Evolutionary conservation across 2,329 filamentous ascomycete genomes (phyloP).

Genomic region (Cordyceps fumosorosea): DNA sequence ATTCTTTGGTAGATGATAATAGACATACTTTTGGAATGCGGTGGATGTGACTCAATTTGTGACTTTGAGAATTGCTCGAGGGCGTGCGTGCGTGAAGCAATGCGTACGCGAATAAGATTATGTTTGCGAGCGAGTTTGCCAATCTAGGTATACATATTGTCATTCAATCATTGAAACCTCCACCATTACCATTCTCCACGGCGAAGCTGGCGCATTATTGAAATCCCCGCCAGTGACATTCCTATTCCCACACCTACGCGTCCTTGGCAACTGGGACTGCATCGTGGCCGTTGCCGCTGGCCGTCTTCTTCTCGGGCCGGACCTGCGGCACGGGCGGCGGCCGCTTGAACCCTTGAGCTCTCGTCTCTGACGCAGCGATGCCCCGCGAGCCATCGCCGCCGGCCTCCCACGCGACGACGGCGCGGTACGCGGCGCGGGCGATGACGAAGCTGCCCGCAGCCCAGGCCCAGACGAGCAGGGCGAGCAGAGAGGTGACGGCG

Average conservation of each 20-base stretch:
- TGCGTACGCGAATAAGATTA: background rate
- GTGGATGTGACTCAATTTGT: background rate
- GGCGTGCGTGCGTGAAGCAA: no score
- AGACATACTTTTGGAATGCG: background rate
- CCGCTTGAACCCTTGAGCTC: background rate
- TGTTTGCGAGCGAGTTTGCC: background rate
- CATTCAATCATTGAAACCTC: background rate
- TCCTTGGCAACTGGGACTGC: background rate
- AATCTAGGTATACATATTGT: background rate
- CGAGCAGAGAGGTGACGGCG: conserved; percentile 57
- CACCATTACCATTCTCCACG: background rate
- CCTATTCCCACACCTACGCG: background rate
- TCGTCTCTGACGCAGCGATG: background rate
- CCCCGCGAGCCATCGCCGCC: no score
- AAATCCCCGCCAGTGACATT: background rate
- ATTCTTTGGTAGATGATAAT: conserved; percentile 7
- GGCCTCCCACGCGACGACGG: conserved; percentile 20
- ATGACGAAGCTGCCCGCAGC: conserved; percentile 52
- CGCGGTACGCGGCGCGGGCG: conserved; percentile 40
- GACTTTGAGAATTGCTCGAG: background rate
- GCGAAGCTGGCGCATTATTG: background rate
- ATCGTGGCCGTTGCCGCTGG: background rate
- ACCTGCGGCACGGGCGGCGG: conserved; percentile 1
- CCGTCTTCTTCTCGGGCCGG: conserved; percentile 3
- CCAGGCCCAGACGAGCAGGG: conserved; percentile 61